phyloP scores from a whole-genome alignment of 805 yeast genomes.

The Teunomyces cretensis region DNA sequence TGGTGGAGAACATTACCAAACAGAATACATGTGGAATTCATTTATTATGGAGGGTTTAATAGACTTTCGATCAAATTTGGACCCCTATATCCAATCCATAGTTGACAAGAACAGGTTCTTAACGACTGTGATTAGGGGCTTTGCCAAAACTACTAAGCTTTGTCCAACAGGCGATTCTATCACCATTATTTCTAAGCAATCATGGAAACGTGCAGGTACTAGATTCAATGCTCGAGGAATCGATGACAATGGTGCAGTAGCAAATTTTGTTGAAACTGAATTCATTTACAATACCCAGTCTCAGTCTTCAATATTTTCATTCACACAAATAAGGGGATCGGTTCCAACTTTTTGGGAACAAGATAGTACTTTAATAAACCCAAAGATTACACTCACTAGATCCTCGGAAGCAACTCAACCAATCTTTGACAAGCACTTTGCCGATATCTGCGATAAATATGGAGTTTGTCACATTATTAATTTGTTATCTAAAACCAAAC shows the following conservation, averaged over 20 bases:
- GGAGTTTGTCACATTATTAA: constrained; percentile 91
- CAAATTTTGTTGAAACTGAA: constrained; percentile 65
- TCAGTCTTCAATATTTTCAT: constrained; percentile 61
- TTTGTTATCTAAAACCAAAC: constrained; percentile 69
- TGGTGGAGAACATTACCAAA: constrained; percentile 53
- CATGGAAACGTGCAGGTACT: constrained; percentile 98
- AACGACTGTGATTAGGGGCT: constrained; percentile 92
- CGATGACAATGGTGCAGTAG: constrained; percentile 63
- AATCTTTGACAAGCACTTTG: constrained; percentile 80
- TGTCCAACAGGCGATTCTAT: constrained; percentile 44
- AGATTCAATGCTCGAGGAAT: constrained; percentile 95
- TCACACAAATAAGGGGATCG: constrained; percentile 89
- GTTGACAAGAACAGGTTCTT: constrained; percentile 78
- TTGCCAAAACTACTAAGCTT: constrained; percentile 73
- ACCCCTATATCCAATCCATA: constrained; percentile 52
- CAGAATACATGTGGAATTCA: constrained; percentile 95
- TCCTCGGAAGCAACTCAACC: constrained; percentile 92
- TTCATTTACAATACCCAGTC: constrained; percentile 56
- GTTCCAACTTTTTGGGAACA: constrained; percentile 99
- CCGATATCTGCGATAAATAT: constrained; percentile 64
- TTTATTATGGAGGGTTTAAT: constrained; percentile 84
- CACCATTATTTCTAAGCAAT: constrained; percentile 87
- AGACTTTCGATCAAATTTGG: constrained; percentile 70
- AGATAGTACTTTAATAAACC: constrained; percentile 85
- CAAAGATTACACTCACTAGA: constrained; percentile 86